Base-by-base conservation (phyloP, 371 early-diverging fungal species). In the Mucor velutinosus region DNA sequence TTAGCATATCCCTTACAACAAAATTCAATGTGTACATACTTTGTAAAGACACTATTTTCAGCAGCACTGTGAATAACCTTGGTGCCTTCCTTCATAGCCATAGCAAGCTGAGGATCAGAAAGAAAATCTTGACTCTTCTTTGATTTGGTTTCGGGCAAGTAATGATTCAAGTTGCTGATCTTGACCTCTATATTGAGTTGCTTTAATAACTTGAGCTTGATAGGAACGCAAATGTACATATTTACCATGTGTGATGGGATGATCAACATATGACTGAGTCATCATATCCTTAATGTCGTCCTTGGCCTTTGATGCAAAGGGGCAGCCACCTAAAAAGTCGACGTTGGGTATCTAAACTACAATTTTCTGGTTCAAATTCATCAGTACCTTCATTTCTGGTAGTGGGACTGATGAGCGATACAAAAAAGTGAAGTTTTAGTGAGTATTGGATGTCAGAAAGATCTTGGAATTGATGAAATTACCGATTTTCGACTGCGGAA, bases 1-100 rank as follows among this genome's bases (percentile, higher is more conserved):
- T 45, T 45, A 45, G 7, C 7, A 45, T 45, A 45, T 6, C 5
- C 39, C 6, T 45, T 8, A 15, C 19, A 19, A 1, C 47, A 19
- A 47, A 47, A 47, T 12, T 8, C 12, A 8, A 4, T 23, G 51
- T 23, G 3, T 23, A 35, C 23, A 33, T 73, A 84, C 88, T 83
- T 85, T 69, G 86, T 77, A 60, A 88, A 88, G 45, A 82, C 73
- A 45, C 86, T 85, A 60, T 84, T 79, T 59, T 85, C 88, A 45
- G 86, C 86, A 33, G 80, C 80, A 35, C 67, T 74, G 67, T 88
- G 88, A 51, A 84, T 79, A 63, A 67, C 77, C 76, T 82, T 85
- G 55, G 88, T 88, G 21, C 86, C 85, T 73, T 88, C 83, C 37
- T 79, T 78, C 83, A 83, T 80, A 15, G 75, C 75, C 29, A 63